phyloP scores from a whole-genome alignment of 768 basidiomycete species.

The Mycena crocata region DNA sequence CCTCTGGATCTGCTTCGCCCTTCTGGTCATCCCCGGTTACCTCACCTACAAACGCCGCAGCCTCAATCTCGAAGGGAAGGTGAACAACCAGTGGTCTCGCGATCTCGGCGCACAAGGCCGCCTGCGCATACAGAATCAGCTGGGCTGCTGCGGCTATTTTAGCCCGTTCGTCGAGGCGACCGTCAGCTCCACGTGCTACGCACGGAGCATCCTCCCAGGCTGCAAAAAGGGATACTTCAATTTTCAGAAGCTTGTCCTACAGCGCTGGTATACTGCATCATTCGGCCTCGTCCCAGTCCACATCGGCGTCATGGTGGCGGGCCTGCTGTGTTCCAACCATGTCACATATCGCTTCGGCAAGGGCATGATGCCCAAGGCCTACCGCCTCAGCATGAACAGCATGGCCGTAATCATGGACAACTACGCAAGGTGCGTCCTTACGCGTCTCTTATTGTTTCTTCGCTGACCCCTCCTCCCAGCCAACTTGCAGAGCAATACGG shows the following conservation, averaged over 20 bases:
- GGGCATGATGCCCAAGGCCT: slow-evolving; percentile 89
- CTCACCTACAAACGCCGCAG: slow-evolving; percentile 77
- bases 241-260: slow-evolving; percentile 66
- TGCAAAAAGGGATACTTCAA: slow-evolving; percentile 75
- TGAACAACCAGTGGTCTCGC: slow-evolving; percentile 82
- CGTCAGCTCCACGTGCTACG: slow-evolving; percentile 77
- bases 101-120: slow-evolving; percentile 69
- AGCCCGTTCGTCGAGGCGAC: slow-evolving; percentile 86
- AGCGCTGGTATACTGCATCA: slow-evolving; percentile 72
- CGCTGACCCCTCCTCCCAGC: slow-evolving; percentile 46
- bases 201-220: slow-evolving; percentile 76
- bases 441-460: slow-evolving; percentile 2
- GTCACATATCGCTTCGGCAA: slow-evolving; percentile 90
- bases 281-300: slow-evolving; percentile 80
- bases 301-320: slow-evolving; percentile 69
- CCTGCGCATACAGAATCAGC: slow-evolving; percentile 77
- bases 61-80: slow-evolving; percentile 86
- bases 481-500: slow-evolving; percentile 84
- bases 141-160: slow-evolving; percentile 86
- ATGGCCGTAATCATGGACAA: slow-evolving; percentile 90
- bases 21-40: slow-evolving; percentile 83
- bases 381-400: slow-evolving; percentile 76
- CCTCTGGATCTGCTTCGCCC: slow-evolving; percentile 78
- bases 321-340: slow-evolving; percentile 82
- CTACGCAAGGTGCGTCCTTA: slow-evolving; percentile 71